These are phyloP conservation scores for Salix viminalis DNA, from an alignment of 345 rosid genomes.

Conservation along the genomic window DNA sequence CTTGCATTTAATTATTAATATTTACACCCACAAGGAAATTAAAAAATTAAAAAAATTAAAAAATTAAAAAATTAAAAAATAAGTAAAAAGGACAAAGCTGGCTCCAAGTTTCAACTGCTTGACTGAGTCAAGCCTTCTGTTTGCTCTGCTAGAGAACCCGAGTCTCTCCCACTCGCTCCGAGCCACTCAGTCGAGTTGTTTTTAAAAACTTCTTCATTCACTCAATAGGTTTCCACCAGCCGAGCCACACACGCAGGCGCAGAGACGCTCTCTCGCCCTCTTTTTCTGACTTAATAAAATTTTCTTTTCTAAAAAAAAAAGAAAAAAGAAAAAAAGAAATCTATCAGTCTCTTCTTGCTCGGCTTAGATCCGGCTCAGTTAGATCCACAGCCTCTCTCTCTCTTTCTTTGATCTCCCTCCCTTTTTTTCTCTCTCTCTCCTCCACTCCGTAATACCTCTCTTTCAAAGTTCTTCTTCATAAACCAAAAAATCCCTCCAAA, in stretches of 20 bases:
- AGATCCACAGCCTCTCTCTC: constrained; percentile 34
- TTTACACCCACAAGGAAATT: too few species aligned
- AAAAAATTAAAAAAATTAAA: too few species aligned
- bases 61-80: too few species aligned
- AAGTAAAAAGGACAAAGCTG: too few species aligned
- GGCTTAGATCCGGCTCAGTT: constrained; percentile 66
- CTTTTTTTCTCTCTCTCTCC: constrained; percentile 25
- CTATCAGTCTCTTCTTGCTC: constrained; percentile 27
- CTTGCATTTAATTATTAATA: too few species aligned
- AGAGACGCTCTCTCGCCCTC: neutral
- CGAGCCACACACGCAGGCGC: neutral
- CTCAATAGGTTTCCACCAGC: neutral
- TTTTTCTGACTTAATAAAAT: too few species aligned
- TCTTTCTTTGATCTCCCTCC: constrained; percentile 36
- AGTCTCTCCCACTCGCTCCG: too few species aligned
- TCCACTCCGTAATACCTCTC: neutral
- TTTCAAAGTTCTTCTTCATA: neutral
- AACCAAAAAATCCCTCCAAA: neutral
- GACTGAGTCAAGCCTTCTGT: too few species aligned
- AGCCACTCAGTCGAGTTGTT: neutral
- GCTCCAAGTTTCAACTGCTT: too few species aligned
- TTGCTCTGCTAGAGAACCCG: too few species aligned
- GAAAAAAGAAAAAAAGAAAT: neutral
- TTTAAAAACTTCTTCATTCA: too few species aligned
- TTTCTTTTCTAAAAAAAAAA: neutral